These are phyloP conservation scores for Actinomortierella ambigua DNA, from an alignment of 371 early-diverging fungal genomes.

Conservation along the genomic window DNA sequence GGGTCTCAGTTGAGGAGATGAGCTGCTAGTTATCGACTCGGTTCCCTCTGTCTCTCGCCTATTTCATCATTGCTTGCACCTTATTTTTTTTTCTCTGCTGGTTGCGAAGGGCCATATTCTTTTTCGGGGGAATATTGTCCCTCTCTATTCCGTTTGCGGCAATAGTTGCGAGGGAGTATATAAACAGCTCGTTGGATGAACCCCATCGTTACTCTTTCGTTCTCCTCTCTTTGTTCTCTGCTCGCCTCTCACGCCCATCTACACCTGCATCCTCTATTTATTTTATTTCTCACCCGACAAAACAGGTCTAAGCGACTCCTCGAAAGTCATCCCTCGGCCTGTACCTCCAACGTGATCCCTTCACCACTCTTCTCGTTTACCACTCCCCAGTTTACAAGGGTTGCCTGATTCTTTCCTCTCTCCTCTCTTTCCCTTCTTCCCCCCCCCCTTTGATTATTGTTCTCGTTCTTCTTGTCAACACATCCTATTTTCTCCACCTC, in stretches of 20 bases:
- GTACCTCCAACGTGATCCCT: neutral
- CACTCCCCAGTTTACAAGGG: neutral
- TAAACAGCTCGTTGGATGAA: no score
- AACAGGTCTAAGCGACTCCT: neutral
- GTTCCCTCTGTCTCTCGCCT: no score
- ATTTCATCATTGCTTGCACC: no score
- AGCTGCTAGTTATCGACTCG: no score
- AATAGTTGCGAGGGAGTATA: no score
- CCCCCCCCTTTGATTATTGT: neutral
- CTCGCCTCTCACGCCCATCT: neutral
- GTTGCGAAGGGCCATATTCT: no score
- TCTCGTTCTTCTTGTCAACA: neutral
- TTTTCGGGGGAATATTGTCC: no score
- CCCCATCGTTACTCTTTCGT: neutral
- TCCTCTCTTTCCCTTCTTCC: neutral
- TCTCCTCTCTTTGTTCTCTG: neutral
- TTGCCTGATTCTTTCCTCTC: neutral
- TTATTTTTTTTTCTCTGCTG: no score
- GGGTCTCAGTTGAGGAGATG: no score
- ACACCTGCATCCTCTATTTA: neutral
- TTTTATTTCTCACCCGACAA: neutral
- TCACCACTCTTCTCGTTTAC: neutral
- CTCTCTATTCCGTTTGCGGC: no score
- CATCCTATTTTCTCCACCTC: conserved; percentile 18
- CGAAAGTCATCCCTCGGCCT: neutral